phyloP scores from a whole-genome alignment of 1,139 yeast species.

The Kurtzmaniella quercitrusa region DNA sequence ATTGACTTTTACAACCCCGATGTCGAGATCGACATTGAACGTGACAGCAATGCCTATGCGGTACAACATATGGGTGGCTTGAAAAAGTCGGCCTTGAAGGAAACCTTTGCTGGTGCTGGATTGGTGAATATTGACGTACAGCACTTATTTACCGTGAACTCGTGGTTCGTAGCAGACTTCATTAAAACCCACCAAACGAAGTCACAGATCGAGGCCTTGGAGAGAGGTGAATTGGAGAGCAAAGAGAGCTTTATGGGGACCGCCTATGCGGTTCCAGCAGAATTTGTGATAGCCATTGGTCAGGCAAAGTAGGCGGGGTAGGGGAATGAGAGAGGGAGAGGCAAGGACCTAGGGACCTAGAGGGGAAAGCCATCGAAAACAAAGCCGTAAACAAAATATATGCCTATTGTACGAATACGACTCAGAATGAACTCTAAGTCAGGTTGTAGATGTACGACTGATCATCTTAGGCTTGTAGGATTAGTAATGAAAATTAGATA shows the following conservation, averaged over 20 bases:
- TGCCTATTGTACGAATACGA: too few species aligned
- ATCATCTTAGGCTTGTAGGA: too few species aligned
- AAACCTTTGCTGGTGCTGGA: constrained; percentile 21
- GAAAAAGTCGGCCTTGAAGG: constrained; percentile 18
- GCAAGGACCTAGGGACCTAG: too few species aligned
- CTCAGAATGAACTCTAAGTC: too few species aligned
- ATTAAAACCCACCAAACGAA: constrained; percentile 20
- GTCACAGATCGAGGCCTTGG: neutral
- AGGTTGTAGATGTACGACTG: too few species aligned
- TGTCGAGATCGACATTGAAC: constrained; percentile 14
- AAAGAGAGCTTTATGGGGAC: neutral
- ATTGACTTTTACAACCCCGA: constrained; percentile 36
- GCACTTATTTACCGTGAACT: constrained; percentile 15
- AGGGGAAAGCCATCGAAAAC: too few species aligned
- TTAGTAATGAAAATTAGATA: too few species aligned
- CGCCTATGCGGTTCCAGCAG: neutral
- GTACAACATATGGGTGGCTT: constrained; percentile 37
- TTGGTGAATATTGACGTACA: constrained; percentile 21
- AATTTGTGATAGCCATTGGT: constrained; percentile 1
- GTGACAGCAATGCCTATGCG: constrained; percentile 9
- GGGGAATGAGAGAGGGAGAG: neutral
- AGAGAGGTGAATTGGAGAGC: neutral
- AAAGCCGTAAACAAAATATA: too few species aligned
- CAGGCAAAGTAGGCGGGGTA: neutral
- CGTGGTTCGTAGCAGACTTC: constrained; percentile 23